A percentile compares a stretch with the other conserved stretches of the same genome.
Evolutionary conservation across 2,329 filamentous ascomycete genomes (phyloP).

Genomic region (Diatrype stigma): DNA sequence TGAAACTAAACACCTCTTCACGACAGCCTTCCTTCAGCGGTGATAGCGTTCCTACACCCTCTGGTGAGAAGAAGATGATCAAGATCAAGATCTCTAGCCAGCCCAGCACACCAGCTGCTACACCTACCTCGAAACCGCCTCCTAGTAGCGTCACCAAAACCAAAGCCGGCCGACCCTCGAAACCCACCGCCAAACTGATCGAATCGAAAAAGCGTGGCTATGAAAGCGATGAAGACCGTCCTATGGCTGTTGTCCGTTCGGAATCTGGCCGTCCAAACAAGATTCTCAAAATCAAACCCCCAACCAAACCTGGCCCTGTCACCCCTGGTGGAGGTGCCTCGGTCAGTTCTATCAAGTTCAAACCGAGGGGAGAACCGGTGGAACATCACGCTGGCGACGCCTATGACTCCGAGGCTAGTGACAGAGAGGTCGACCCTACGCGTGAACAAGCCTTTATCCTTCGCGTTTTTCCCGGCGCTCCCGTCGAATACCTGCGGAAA

Average conservation of each 20-base stretch:
- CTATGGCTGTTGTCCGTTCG: slow-evolving; percentile 28
- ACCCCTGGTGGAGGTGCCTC: slow-evolving; percentile 29
- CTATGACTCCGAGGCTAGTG: slow-evolving; percentile 94
- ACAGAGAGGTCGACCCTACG: slow-evolving; percentile 79
- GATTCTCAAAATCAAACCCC: slow-evolving; percentile 50
- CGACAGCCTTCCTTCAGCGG: slow-evolving; percentile 24
- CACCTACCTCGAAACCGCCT: slow-evolving; percentile 17
- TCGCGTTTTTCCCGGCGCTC: slow-evolving; percentile 80
- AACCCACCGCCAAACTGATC: slow-evolving; percentile 54
- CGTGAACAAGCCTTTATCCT: slow-evolving; percentile 88
- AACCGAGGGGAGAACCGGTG: slow-evolving; percentile 64
- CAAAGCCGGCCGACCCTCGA: slow-evolving; percentile 56
- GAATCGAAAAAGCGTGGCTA: slow-evolving; percentile 59
- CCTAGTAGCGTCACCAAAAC: slow-evolving; percentile 39
- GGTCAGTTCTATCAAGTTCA: slow-evolving; percentile 46
- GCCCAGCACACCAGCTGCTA: slow-evolving; percentile 24
- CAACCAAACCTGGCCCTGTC: slow-evolving; percentile 26
- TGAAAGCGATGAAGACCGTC: slow-evolving; percentile 47
- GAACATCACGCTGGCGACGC: slow-evolving; percentile 75
- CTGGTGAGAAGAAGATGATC: slow-evolving; percentile 29
- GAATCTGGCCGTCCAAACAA: slow-evolving; percentile 36
- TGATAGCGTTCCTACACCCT: slow-evolving; percentile 22
- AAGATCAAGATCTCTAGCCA: slow-evolving; percentile 36
- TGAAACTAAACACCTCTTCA: slow-evolving; percentile 28
- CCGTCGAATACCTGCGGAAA: slow-evolving; percentile 77